These are phyloP conservation scores for Zarea fungicola DNA, from an alignment of 2,329 filamentous ascomycete species.

Conservation along the genomic window DNA sequence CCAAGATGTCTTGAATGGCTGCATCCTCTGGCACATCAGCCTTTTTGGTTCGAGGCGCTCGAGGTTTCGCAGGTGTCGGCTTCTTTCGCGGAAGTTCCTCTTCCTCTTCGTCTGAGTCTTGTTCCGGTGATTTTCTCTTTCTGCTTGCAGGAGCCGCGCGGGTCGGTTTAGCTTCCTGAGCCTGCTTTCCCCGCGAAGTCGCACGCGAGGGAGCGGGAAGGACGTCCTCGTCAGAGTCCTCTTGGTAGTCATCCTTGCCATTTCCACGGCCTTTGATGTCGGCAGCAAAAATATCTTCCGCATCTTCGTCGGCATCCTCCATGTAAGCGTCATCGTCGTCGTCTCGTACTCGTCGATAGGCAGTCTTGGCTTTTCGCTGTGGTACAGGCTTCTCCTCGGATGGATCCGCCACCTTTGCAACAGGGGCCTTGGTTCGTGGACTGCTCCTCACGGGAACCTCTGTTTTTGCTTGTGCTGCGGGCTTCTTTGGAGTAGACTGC, in stretches of 20 bases:
- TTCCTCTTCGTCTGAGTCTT: constrained; percentile 51
- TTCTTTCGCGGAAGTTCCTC: constrained; percentile 58
- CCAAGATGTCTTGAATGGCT: constrained; percentile 73
- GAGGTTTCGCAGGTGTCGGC: constrained; percentile 51
- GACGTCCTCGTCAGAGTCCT: constrained; percentile 68
- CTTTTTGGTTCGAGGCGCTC: constrained; percentile 59
- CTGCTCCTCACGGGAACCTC: constrained; percentile 47
- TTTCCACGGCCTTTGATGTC: constrained; percentile 62
- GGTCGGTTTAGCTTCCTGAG: constrained; percentile 20
- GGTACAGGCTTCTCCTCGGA: constrained; percentile 25
- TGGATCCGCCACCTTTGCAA: constrained; percentile 22
- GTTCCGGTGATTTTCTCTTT: constrained; percentile 55
- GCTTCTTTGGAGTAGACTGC: constrained; percentile 35
- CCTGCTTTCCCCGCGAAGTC: constrained; percentile 37
- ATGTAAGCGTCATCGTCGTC: constrained; percentile 55
- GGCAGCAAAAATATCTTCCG: constrained; percentile 78
- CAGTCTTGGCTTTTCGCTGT: constrained; percentile 37
- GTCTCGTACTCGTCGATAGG: constrained; percentile 36
- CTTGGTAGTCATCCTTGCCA: constrained; percentile 69
- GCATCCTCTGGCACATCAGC: constrained; percentile 61
- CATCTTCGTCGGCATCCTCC: constrained; percentile 64
- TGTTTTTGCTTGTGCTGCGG: constrained; percentile 32
- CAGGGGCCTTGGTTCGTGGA: constrained; percentile 40
- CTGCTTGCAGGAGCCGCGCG: constrained; percentile 32
- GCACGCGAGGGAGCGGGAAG: constrained; percentile 55